A percentile compares a stretch with the other conserved stretches of the same genome.
phyloP scores from a whole-genome alignment of 805 yeast genomes.

The Yamadazyma sp. region DNA sequence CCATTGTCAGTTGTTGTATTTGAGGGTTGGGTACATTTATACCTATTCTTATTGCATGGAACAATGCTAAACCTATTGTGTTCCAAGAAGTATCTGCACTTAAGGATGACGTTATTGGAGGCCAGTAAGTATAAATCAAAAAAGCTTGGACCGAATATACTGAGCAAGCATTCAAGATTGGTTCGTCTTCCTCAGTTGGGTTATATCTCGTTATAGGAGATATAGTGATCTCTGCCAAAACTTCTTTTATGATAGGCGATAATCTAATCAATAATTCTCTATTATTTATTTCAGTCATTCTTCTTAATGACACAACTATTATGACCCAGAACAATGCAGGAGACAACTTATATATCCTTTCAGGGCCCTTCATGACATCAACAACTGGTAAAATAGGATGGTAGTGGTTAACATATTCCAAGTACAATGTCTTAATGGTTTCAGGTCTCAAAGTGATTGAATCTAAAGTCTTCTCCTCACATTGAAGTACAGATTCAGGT shows the following conservation, averaged over 20 bases:
- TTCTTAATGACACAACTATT: constrained; percentile 76
- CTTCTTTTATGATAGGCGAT: constrained; percentile 68
- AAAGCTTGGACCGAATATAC: constrained; percentile 95
- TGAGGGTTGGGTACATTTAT: constrained; percentile 60
- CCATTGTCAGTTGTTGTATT: constrained; percentile 38
- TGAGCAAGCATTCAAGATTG: constrained; percentile 81
- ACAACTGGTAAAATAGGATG: constrained; percentile 88
- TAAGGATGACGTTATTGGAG: constrained; percentile 89
- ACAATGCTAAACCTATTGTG: constrained; percentile 88
- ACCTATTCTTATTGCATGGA: constrained; percentile 90
- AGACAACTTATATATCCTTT: constrained; percentile 69
- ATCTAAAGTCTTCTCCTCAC: constrained; percentile 71
- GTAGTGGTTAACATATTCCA: constrained; percentile 71
- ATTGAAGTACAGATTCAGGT: constrained; percentile 32
- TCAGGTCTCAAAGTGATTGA: constrained; percentile 59
- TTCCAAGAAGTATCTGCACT: constrained; percentile 97
- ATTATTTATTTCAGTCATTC: constrained; percentile 41
- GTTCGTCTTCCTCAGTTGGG: constrained; percentile 76
- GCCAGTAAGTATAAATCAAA: constrained; percentile 87
- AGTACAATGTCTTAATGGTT: constrained; percentile 59
- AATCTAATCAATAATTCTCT: constrained; percentile 53
- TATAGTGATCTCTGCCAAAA: constrained; percentile 83
- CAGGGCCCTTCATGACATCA: constrained; percentile 79
- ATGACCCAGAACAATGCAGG: constrained; percentile 94
- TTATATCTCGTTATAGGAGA: constrained; percentile 84